A percentile compares a stretch with the other conserved stretches of the same genome.
Evolutionary conservation across 768 basidiomycete species (phyloP).

Genomic region (Lepiota brunneoincarnata): DNA sequence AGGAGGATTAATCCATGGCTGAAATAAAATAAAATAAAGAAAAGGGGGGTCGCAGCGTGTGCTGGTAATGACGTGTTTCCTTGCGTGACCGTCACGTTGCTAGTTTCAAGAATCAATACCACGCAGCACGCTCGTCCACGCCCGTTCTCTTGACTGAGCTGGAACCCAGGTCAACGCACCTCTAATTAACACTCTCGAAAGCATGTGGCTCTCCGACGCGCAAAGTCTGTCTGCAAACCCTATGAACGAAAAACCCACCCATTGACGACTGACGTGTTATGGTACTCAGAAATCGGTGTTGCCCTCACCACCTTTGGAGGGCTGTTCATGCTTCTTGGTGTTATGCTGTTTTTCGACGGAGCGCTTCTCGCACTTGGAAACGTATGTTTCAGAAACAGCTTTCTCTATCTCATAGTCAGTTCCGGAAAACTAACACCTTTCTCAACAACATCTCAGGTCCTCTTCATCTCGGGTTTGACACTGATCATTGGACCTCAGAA

Average conservation of each 20-base stretch:
- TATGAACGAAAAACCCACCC: not conserved
- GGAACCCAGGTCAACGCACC: not conserved
- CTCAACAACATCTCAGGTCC: conserved; percentile 52
- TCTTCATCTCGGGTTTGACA: conserved; percentile 92
- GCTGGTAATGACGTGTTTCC: not conserved
- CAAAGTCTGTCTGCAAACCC: conserved; percentile 44
- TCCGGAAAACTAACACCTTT: not conserved
- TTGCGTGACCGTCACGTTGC: conserved; percentile 1
- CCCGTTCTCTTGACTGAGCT: not conserved
- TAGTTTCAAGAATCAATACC: not conserved
- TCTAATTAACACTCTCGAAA: conserved; percentile 6
- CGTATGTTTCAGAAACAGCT: conserved; percentile 38
- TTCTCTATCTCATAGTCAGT: not conserved
- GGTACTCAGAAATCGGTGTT: conserved; percentile 82
- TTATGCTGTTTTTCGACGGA: conserved; percentile 96
- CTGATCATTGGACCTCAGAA: conserved; percentile 97
- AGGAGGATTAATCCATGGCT: no score
- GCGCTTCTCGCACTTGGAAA: conserved; percentile 96
- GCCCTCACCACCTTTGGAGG: conserved; percentile 94
- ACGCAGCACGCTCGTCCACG: not conserved
- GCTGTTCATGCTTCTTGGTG: conserved; percentile 94
- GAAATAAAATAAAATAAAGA: no score
- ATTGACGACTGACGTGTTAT: conserved; percentile 10
- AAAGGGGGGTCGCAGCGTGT: no score
- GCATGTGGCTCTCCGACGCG: conserved; percentile 66